Evolutionary conservation across 768 basidiomycete genomes (phyloP), one percentile per base, ranked within the genome.

Genomic region (Epithele typhae): DNA sequence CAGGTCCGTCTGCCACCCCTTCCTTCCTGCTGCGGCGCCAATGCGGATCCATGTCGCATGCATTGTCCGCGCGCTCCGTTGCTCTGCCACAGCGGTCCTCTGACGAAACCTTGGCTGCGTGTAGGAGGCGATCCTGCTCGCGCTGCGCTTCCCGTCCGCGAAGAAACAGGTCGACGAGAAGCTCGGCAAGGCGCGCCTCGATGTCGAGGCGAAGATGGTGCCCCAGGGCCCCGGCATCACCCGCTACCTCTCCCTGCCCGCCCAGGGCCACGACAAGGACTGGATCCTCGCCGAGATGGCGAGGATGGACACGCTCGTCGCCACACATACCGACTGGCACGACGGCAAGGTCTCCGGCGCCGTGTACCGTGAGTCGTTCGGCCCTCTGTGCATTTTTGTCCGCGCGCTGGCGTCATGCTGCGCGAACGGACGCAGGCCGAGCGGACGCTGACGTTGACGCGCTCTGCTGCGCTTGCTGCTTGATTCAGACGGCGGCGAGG

Each of bases 281-380:
- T 88, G 86, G 86, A 87, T 93, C 51, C 50, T 81, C 17, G 72
- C 71, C 7, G 86, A 91, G 61, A 90, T 92, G 85, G 76, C 79
- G 19, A 78, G 72, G 56, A 91, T 92, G 86, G 87, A 92, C 63
- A 61, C 56, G 21, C 79, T 81, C 48, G 60, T 77, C 37, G 70
- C 66, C 15, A 55, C 59, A 15, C 58, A 69, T 33, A 66, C 72
- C 2, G 68, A 80, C 45, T 93, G 86, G 81, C 72, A 67, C 42
- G 63, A 77, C 4, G 90, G 90, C 15, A 88, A 87, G 62, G 63
- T 93, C 12, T 87, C 85, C 37, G 92, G 91, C 4, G 87, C 88
- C 5, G 85, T 93, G 18, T 93, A 93, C 57, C 91, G 87, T 90
- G 61, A 53, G 84, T 69, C 27, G 8, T 30, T 30, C 14, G 8